Evolutionary conservation across 129 eudicot genomes (phyloP), one percentile per base, ranked within the genome.

Genomic region (Flaveria linearis): DNA sequence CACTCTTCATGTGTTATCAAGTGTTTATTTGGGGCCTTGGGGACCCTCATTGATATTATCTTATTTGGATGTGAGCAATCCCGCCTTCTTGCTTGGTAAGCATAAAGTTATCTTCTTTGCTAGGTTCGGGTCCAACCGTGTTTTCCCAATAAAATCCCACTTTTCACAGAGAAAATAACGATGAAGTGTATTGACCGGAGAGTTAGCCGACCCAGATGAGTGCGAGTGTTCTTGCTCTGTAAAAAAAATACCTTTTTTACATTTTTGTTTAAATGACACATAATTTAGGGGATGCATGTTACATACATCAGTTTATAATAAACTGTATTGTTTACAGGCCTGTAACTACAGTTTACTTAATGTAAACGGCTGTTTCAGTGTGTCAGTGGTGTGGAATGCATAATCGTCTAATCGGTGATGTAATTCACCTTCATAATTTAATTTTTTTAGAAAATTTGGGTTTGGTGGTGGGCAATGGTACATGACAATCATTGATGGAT

Each of bases 401-500:
- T 30, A 30, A 30, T 30, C 36, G 33, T 7, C 1, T 33, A 33
- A 33, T 33, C 7, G 7, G 7, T 33, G 39, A 33, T 33, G 39
- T 36, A 36, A 5, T 36, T 5, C 7, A 36, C 1, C 41, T 36
- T 36, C 41, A 39, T 8, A 42, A n/a, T 41, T 39, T 52, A 1
- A 13, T 55, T 5, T 42, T 18, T 13, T 42, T 78, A 6, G 56
- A 41, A 64, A 5, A 61, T 26, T 7, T 50, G 20, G n/a, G 42
- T 22, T 18, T 43, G 71, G 73, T 63, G 62, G 82, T 65, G 75
- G 50, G 43, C 50, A 9, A 72, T 76, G 47, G 36, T 72, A 73
- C 61, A 33, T 41, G 60, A 74, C 68, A 72, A 83, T 83, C 77
- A 52, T 74, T 78, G 69, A 68, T 78, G 80, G 68, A 50, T 80